Percentiles rank a stretch among this genome's conserved stretches.
Conservation (phyloP, 2,329 filamentous ascomycete species). For the Penicillium sp. region DNA sequence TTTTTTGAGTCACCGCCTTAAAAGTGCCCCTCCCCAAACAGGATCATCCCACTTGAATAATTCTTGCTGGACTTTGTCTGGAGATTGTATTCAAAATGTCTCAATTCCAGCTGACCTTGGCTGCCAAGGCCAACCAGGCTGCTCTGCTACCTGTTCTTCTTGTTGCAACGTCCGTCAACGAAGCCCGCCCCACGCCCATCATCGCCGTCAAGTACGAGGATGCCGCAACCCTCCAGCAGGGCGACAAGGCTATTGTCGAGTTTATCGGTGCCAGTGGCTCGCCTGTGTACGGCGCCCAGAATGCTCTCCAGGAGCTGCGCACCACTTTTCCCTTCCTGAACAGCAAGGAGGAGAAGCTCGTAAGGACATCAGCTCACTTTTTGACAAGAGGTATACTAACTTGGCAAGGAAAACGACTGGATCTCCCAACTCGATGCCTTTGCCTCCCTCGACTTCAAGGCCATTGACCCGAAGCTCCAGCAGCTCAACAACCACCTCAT, state of each 20-base stretch:
- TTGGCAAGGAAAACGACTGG: conserved; percentile 57
- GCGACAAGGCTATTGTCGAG: conserved; percentile 42
- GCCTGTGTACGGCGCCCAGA: conserved; percentile 37
- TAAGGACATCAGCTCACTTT: conserved; percentile 24
- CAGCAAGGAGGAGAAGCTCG: conserved; percentile 43
- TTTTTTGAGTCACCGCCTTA: conserved; percentile 21
- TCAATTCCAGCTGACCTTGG: conserved; percentile 41
- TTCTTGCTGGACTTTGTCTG: conserved; percentile 8
- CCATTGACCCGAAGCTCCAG: conserved; percentile 73
- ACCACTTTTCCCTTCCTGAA: conserved; percentile 41
- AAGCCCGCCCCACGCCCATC: conserved; percentile 39
- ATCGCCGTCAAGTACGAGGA: conserved; percentile 48
- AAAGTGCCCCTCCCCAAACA: conserved; percentile 27
- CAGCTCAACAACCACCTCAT: conserved; percentile 87
- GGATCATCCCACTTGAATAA: conserved; percentile 12
- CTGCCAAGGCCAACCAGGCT: conserved; percentile 47
- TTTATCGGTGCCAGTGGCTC: conserved; percentile 35
- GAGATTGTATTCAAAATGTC: conserved; percentile 34
- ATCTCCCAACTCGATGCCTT: conserved; percentile 58
- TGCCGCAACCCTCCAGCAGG: conserved; percentile 37
- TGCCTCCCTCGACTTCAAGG: conserved; percentile 75
- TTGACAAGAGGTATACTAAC: conserved; percentile 7
- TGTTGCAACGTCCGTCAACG: conserved; percentile 47
- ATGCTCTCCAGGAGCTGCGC: conserved; percentile 40
- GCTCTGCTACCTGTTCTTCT: conserved; percentile 47